Percentiles rank a stretch among this genome's conserved stretches.
phyloP scores from a whole-genome alignment of 1,139 yeast genomes.

The Suhomyces wounanorum region DNA sequence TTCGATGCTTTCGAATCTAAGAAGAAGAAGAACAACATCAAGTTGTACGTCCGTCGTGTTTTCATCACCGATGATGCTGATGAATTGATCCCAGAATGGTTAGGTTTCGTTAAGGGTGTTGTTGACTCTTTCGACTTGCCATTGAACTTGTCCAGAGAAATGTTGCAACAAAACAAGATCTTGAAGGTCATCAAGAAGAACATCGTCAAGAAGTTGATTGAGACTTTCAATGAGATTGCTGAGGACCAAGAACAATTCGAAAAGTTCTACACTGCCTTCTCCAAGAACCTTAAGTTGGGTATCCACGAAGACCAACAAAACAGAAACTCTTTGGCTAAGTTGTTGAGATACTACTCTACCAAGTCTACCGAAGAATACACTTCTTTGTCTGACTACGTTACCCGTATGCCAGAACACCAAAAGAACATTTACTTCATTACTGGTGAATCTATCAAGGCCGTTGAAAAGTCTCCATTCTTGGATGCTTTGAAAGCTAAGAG shows the following conservation, averaged over 20 bases:
- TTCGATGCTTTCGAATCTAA: slow-evolving; percentile 95
- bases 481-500: slow-evolving; percentile 98
- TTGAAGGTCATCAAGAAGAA: slow-evolving; percentile 99
- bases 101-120: slow-evolving; percentile 96
- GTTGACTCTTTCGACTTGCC: slow-evolving; percentile 99
- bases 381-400: slow-evolving; percentile 93
- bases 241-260: slow-evolving; percentile 99
- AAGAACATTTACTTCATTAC: slow-evolving; percentile 99
- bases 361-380: slow-evolving; percentile 93
- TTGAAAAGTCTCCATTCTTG: slow-evolving; percentile 98
- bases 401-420: slow-evolving; percentile 99
- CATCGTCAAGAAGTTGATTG: slow-evolving; percentile 97
- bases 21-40: slow-evolving; percentile 99
- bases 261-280: slow-evolving; percentile 96
- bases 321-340: slow-evolving; percentile 93
- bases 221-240: slow-evolving; percentile 98
- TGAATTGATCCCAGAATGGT: slow-evolving; percentile 99
- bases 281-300: slow-evolving; percentile 98
- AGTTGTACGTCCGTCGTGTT: slow-evolving; percentile 98
- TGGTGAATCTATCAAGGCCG: slow-evolving; percentile 98
- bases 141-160: slow-evolving; percentile 99
- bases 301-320: slow-evolving; percentile 98
- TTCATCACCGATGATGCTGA: slow-evolving; percentile 99
- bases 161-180: slow-evolving; percentile 99
- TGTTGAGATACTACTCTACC: slow-evolving; percentile 96